phyloP scores from a whole-genome alignment of 2,329 filamentous ascomycete genomes.

The Ophiocordyceps camponoti-leonardi region DNA sequence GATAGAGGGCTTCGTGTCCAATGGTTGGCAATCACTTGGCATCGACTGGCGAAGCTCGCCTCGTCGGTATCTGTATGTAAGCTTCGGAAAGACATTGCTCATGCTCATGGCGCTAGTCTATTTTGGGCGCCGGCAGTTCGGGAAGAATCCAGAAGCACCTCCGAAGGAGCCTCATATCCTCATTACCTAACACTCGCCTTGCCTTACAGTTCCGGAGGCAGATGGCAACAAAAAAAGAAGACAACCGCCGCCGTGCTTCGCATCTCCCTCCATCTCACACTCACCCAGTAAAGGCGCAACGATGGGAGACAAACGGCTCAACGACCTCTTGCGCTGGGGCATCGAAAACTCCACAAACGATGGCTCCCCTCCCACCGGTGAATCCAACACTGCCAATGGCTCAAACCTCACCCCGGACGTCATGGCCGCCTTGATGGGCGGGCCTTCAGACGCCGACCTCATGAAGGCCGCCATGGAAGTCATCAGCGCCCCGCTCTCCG shows the following conservation, averaged over 20 bases:
- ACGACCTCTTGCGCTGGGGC: slow-evolving; percentile 67
- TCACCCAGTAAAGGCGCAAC: not conserved
- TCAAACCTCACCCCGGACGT: slow-evolving; percentile 47
- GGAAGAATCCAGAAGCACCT: slow-evolving; percentile 28
- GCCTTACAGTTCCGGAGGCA: not conserved
- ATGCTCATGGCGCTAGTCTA: not conserved
- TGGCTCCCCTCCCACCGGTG: slow-evolving; percentile 5
- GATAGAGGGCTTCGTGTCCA: too few relatives aligned
- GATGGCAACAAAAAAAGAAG: not conserved
- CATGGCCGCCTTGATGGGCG: slow-evolving; percentile 62
- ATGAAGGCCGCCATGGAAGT: slow-evolving; percentile 76
- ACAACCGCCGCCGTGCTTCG: not conserved
- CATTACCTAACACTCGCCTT: not conserved
- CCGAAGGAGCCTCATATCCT: slow-evolving; percentile 12
- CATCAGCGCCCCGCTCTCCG: slow-evolving; percentile 43
- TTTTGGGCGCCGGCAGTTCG: slow-evolving; percentile 8
- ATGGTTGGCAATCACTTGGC: too few relatives aligned
- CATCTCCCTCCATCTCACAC: too few relatives aligned
- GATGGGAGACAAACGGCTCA: slow-evolving; percentile 39
- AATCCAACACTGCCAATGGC: slow-evolving; percentile 14
- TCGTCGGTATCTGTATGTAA: too few relatives aligned
- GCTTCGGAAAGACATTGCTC: not conserved
- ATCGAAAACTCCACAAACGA: slow-evolving; percentile 27
- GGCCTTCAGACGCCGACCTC: slow-evolving; percentile 75
- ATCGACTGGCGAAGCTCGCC: not conserved